Percentiles rank a stretch among this genome's conserved stretches.
These are phyloP conservation scores for Daedaleopsis nitida DNA, from an alignment of 768 basidiomycete species.

Conservation along the genomic window DNA sequence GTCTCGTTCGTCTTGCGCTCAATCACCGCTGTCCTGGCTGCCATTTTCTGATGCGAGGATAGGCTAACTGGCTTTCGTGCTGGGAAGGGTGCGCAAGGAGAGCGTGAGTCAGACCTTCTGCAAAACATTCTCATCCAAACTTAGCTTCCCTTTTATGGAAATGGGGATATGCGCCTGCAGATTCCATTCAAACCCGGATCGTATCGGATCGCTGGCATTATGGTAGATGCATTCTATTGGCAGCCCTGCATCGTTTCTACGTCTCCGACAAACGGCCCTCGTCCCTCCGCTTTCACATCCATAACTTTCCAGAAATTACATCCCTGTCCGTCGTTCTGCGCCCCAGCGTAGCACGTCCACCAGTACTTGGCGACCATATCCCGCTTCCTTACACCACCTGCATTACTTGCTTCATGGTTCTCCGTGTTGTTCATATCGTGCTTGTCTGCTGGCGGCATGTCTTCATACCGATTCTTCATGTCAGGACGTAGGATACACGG, in stretches of 20 bases:
- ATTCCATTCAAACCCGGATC: background rate
- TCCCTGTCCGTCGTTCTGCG: constrained; percentile 83
- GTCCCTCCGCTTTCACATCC: constrained; percentile 67
- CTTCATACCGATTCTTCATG: constrained; percentile 66
- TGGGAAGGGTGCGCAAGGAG: background rate
- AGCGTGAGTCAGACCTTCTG: constrained; percentile 3
- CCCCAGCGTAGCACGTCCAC: constrained; percentile 82
- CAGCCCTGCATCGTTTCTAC: background rate
- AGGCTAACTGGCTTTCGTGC: background rate
- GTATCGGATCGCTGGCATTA: background rate
- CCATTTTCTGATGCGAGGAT: constrained; percentile 28
- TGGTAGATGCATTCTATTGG: background rate
- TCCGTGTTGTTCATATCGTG: background rate
- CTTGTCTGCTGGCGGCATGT: background rate
- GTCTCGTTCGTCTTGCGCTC: constrained; percentile 92
- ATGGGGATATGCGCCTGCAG: background rate
- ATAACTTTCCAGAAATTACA: constrained; percentile 76
- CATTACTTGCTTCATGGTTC: background rate
- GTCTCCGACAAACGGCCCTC: constrained; percentile 49
- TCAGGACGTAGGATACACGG: constrained; percentile 74
- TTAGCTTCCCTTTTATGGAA: background rate
- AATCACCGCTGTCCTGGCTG: constrained; percentile 63
- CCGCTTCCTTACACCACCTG: constrained; percentile 8
- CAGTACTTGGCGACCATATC: constrained; percentile 60
- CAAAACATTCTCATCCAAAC: background rate